Evolutionary conservation across 345 rosid genomes (phyloP).

Genomic region (Sonneratia caseolaris): DNA sequence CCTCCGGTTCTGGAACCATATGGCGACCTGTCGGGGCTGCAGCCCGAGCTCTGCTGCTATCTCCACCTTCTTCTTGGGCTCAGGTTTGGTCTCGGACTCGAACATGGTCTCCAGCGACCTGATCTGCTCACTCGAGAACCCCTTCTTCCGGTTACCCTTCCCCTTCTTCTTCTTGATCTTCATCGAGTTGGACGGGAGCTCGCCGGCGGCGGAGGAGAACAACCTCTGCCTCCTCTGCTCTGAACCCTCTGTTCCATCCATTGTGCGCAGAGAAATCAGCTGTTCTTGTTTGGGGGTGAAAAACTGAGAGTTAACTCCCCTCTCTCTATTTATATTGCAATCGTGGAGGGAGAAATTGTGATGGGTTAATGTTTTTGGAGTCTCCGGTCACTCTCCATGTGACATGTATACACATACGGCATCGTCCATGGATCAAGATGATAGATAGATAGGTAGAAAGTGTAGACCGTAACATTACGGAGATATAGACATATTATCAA

Average conservation of each 20-base stretch:
- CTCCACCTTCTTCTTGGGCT: conserved; percentile 56
- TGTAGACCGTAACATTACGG: too few relatives aligned
- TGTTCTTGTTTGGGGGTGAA: neutral
- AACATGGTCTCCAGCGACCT: conserved; percentile 57
- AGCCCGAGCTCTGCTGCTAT: conserved; percentile 63
- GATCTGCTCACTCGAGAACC: conserved; percentile 66
- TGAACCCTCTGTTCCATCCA: neutral
- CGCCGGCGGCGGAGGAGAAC: neutral
- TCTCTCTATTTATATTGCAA: neutral
- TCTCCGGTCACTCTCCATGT: too few relatives aligned
- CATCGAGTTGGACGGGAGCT: conserved; percentile 2
- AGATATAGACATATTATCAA: too few relatives aligned
- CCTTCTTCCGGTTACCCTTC: conserved; percentile 43
- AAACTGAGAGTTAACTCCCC: neutral
- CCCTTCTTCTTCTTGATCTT: conserved; percentile 31
- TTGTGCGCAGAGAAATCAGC: neutral
- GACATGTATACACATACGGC: too few relatives aligned
- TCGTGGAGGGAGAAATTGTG: neutral
- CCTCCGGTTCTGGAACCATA: conserved; percentile 86
- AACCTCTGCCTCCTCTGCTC: neutral
- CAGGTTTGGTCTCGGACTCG: conserved; percentile 64
- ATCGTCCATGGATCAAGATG: too few relatives aligned
- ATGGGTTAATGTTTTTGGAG: neutral
- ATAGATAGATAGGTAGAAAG: too few relatives aligned
- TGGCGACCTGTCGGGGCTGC: conserved; percentile 80